phyloP scores from a whole-genome alignment of 1,284 basidiomycete genomes.

The Naganishia albida region DNA sequence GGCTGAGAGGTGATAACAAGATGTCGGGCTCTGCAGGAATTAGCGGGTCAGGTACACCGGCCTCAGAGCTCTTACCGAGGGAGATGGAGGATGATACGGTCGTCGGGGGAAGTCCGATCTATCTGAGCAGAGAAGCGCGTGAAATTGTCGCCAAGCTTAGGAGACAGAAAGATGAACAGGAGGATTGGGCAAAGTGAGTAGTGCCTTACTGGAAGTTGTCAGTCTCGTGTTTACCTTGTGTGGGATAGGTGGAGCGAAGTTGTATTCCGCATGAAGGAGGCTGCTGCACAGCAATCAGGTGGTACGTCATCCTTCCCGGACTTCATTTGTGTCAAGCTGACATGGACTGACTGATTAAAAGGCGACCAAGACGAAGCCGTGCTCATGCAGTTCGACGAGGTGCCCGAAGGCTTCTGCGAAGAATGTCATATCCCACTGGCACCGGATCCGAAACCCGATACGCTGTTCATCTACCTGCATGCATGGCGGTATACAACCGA shows the following conservation, averaged over 20 bases:
- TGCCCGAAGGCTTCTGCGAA: slow-evolving; percentile 61
- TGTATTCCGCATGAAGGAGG: slow-evolving; percentile 63
- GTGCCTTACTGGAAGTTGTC: not conserved
- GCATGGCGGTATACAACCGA: slow-evolving; percentile 74
- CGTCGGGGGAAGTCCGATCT: slow-evolving; percentile 84
- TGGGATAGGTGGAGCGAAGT: slow-evolving; percentile 73
- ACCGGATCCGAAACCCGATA: slow-evolving; percentile 85
- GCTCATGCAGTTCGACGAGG: slow-evolving; percentile 52
- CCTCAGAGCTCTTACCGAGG: slow-evolving; percentile 17
- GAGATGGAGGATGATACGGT: slow-evolving; percentile 69
- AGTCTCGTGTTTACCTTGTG: not conserved
- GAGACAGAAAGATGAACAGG: slow-evolving; percentile 82
- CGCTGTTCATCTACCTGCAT: slow-evolving; percentile 89
- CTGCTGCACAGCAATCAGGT: slow-evolving; percentile 9
- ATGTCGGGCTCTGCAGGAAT: not conserved
- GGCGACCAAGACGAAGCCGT: slow-evolving; percentile 8
- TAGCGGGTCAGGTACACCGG: slow-evolving; percentile 5
- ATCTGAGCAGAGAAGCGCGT: slow-evolving; percentile 80
- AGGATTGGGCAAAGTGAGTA: slow-evolving; percentile 72
- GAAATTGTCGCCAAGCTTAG: slow-evolving; percentile 78
- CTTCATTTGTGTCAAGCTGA: not conserved
- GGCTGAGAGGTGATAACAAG: slow-evolving; percentile 35
- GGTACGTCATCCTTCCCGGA: not conserved
- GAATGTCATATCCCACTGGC: slow-evolving; percentile 87
- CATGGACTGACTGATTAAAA: not conserved